A percentile compares a stretch with the other conserved stretches of the same genome.
Conservation (phyloP, 148 eudicot species). For the Rhododendron mucronatum region DNA sequence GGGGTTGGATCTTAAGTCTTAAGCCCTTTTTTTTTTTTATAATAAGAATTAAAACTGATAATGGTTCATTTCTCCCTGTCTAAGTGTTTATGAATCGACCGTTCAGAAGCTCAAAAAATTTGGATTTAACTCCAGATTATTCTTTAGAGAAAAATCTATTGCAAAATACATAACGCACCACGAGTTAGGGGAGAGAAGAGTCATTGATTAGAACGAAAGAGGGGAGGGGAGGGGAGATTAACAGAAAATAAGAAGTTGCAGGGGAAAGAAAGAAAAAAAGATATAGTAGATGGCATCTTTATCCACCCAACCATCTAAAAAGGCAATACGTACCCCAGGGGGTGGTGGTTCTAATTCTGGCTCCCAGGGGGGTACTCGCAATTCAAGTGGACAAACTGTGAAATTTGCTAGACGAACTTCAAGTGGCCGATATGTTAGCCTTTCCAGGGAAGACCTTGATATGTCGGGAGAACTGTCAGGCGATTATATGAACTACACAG, state of each 20-base stretch:
- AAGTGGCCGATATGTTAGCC: constrained; percentile 63
- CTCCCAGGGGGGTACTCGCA: constrained; percentile 1
- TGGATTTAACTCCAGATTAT: background rate
- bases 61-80: background rate
- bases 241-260: background rate
- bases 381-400: constrained; percentile 40
- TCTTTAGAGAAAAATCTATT: background rate
- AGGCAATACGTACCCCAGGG: constrained; percentile 1
- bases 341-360: background rate
- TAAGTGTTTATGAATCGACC: background rate
- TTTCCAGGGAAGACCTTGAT: constrained; percentile 69
- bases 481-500: constrained; percentile 67
- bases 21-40: background rate
- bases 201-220: background rate
- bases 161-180: background rate
- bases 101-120: background rate
- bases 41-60: background rate
- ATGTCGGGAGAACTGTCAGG: constrained; percentile 56
- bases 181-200: background rate
- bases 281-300: constrained; percentile 3
- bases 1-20: background rate
- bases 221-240: background rate
- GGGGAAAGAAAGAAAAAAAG: background rate
- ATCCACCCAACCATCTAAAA: constrained; percentile 10
- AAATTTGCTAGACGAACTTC: constrained; percentile 72